Evolutionary conservation across 2,329 filamentous ascomycete species (phyloP), one percentile per base, ranked within the genome.

Genomic region (Nannizziopsis arthrosporioides): DNA sequence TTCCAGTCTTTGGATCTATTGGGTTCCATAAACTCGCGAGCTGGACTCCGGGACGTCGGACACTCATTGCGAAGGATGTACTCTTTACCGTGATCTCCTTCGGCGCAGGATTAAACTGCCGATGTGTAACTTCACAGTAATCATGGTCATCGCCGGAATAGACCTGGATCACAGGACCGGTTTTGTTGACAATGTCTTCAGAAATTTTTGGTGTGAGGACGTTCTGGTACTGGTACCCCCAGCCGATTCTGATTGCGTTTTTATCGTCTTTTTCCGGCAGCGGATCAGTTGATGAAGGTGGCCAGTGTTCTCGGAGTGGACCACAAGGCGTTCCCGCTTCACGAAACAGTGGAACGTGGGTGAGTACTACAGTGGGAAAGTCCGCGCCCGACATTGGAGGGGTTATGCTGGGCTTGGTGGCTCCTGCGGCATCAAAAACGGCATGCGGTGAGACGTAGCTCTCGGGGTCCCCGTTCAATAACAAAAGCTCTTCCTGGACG

Each of bases 111-210:
- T 80, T 80, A 51, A 81, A 78, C 14, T 78, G 74, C 2, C 80
- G 78, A 64, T 98, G 92, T 0, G 81, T 74, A 5, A 96, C 70
- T 59, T 94, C 89, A 68, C 92, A 98, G 68, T 96, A 95, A 68
- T 98, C 92, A 68, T 98, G 92, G 61, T 98, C 92, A 58, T 98
- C 92, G 9, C 92, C 92, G 0, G 88, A 94, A 61, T 96, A 98
- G 38, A 89, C 84, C 55, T 92, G 84, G 2, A 79, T 74, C 10
- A 96, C 78, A 53, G 65, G 60, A 0, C 87, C 88, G 31, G 94
- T 73, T 54, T 81, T 85, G 51, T 82, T 75, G 37, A 94, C 71
- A 34, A 98, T 71, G 44, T 81, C 80, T 40, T 80, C 74, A 0
- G 89, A 92, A 55, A 95, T 80, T 1, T 78, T 74, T 43, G 82